phyloP scores from a whole-genome alignment of 495 filamentous ascomycete genomes.

The Staphylotrichum tortipilum region DNA sequence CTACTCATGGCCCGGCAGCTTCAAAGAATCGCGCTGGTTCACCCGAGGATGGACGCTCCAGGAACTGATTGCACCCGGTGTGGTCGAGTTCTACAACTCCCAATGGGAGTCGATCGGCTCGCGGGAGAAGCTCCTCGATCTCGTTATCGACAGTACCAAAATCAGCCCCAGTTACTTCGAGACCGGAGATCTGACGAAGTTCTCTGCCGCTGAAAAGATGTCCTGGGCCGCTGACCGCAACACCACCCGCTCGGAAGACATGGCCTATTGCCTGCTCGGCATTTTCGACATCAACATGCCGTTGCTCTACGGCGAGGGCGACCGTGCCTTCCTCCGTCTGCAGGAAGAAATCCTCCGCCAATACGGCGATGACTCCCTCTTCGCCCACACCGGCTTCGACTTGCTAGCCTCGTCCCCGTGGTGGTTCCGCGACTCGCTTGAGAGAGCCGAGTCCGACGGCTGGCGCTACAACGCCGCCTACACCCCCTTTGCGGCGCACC shows the following conservation, averaged over 20 bases:
- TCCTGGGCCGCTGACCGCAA: slow-evolving; percentile 12
- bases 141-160: not conserved
- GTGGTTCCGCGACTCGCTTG: not conserved
- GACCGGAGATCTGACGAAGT: not conserved
- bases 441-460: not conserved
- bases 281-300: slow-evolving; percentile 15
- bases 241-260: slow-evolving; percentile 11
- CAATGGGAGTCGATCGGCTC: not conserved
- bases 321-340: not conserved
- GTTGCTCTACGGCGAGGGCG: slow-evolving; percentile 9
- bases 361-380: slow-evolving; percentile 9
- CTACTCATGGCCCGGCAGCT: not conserved
- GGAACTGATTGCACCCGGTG: slow-evolving; percentile 32
- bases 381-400: not conserved
- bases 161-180: not conserved
- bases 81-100: slow-evolving; percentile 23
- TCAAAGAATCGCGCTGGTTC: slow-evolving; percentile 28
- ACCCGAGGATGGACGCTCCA: slow-evolving; percentile 36
- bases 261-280: slow-evolving; percentile 15
- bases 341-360: slow-evolving; percentile 1
- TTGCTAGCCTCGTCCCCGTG: not conserved
- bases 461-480: slow-evolving; percentile 3
- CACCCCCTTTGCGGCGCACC: not conserved
- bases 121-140: not conserved
- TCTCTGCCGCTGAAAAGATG: slow-evolving; percentile 10